Percentiles rank a stretch among this genome's conserved stretches.
phyloP scores from a whole-genome alignment of 345 rosid species.

The Dimocarpus longan region DNA sequence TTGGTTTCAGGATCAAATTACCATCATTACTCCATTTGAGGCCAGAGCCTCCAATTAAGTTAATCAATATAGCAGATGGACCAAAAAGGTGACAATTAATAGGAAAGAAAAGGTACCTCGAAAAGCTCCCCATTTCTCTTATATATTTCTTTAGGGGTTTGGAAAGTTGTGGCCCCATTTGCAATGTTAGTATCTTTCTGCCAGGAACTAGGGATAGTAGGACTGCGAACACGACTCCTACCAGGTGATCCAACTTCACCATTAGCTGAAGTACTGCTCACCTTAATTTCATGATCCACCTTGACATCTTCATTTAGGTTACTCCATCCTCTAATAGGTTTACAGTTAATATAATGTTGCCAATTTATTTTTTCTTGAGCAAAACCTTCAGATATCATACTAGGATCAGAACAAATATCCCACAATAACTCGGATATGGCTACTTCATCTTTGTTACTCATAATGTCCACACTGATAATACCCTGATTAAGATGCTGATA shows the following conservation, averaged over 20 bases:
- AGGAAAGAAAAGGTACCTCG: conserved; percentile 51
- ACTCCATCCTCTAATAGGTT: conserved; percentile 57
- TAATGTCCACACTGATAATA: conserved; percentile 34
- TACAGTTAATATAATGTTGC: conserved; percentile 41
- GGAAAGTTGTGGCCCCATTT: conserved; percentile 54
- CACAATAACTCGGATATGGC: conserved; percentile 50
- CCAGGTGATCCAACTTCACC: conserved; percentile 42
- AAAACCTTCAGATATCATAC: conserved; percentile 60
- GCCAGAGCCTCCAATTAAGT: conserved; percentile 15
- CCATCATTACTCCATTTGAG: background rate
- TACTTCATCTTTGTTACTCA: conserved; percentile 39
- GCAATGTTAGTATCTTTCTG: conserved; percentile 44
- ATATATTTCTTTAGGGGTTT: conserved; percentile 63
- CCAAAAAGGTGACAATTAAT: conserved; percentile 7
- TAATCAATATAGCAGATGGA: conserved; percentile 26
- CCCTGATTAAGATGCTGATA: conserved; percentile 34
- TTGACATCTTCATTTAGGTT: conserved; percentile 43
- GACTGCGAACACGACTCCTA: conserved; percentile 37
- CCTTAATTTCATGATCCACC: conserved; percentile 36
- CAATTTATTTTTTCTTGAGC: conserved; percentile 55
- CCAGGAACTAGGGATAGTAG: conserved; percentile 47
- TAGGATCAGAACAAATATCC: conserved; percentile 69
- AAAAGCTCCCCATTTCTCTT: conserved; percentile 88
- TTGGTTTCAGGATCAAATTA: conserved; percentile 8
- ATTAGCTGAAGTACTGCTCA: conserved; percentile 32